Conservation (phyloP, 1,284 basidiomycete species). For the Mycena citricolor region DNA sequence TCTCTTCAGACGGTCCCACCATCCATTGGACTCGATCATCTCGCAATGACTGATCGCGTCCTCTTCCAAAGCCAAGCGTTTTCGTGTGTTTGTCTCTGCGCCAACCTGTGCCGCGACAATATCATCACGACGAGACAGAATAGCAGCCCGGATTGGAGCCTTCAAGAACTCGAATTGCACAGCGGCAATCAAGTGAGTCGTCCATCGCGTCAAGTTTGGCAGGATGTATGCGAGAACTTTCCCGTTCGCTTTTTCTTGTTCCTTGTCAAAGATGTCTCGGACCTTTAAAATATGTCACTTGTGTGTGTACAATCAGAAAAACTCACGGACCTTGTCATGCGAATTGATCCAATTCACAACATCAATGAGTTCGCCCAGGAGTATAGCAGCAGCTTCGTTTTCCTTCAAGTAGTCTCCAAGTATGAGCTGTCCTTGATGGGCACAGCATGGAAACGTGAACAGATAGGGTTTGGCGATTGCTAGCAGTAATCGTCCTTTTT, state of each 20-base stretch:
- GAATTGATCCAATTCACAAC: slow-evolving; percentile 15
- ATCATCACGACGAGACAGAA: slow-evolving; percentile 6
- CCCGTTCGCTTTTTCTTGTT: slow-evolving; percentile 5
- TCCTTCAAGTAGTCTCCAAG: slow-evolving; percentile 18
- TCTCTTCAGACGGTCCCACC: too few relatives aligned
- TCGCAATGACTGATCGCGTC: not conserved
- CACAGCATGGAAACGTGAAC: slow-evolving; percentile 11
- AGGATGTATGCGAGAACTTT: slow-evolving; percentile 14
- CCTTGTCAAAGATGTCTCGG: slow-evolving; percentile 9
- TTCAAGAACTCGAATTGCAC: slow-evolving; percentile 7
- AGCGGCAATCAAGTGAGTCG: slow-evolving; percentile 14
- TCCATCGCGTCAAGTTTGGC: slow-evolving; percentile 18
- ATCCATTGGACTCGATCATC: not conserved
- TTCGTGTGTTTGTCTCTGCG: slow-evolving; percentile 1
- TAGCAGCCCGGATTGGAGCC: slow-evolving; percentile 1
- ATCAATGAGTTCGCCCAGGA: slow-evolving; percentile 14
- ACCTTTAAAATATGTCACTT: too few relatives aligned
- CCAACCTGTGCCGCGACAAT: slow-evolving; percentile 13
- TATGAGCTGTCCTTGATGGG: slow-evolving; percentile 17
- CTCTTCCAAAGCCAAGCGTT: not conserved
- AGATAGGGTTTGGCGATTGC: slow-evolving; percentile 6
- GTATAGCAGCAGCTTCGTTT: slow-evolving; percentile 3
- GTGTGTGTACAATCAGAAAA: too few relatives aligned
- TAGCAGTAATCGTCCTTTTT: slow-evolving; percentile 12
- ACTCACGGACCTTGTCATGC: slow-evolving; percentile 10